These are phyloP conservation scores for Hypoxylon sp. DNA, from an alignment of 2,329 filamentous ascomycete genomes.

Conservation along the genomic window DNA sequence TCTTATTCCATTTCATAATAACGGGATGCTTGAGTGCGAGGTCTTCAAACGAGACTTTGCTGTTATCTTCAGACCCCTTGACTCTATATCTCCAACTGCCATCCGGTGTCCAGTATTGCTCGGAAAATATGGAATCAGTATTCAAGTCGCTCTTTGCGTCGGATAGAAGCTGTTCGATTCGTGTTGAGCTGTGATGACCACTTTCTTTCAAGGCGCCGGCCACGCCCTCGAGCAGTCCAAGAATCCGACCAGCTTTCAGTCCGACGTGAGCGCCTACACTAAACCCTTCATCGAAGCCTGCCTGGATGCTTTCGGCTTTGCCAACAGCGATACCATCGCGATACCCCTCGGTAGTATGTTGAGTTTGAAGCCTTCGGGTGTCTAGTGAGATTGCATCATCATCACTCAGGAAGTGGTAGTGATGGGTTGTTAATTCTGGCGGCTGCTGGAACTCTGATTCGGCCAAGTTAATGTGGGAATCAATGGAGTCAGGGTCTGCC, in stretches of 20 bases:
- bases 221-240: conserved; percentile 84
- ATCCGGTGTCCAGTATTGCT: conserved; percentile 76
- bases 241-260: conserved; percentile 76
- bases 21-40: conserved; percentile 78
- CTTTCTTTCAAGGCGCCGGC: conserved; percentile 60
- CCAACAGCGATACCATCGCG: conserved; percentile 85
- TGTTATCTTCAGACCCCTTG: conserved; percentile 47
- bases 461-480: conserved; percentile 26
- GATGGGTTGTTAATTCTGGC: conserved; percentile 11
- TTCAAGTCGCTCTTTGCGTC: conserved; percentile 71
- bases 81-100: conserved; percentile 79
- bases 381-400: conserved; percentile 67
- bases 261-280: conserved; percentile 86
- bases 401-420: conserved; percentile 13
- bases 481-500: background rate
- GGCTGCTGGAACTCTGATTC: conserved; percentile 28
- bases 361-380: conserved; percentile 77
- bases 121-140: conserved; percentile 72
- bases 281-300: conserved; percentile 93
- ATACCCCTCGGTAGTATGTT: conserved; percentile 89
- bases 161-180: conserved; percentile 55
- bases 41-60: conserved; percentile 63
- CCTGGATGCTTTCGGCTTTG: conserved; percentile 83
- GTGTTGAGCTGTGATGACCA: conserved; percentile 44
- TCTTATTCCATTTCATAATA: conserved; percentile 70